Evolutionary conservation across 352 stramenopile genomes (phyloP).

Genomic region (Globisporangium iwayamae): DNA sequence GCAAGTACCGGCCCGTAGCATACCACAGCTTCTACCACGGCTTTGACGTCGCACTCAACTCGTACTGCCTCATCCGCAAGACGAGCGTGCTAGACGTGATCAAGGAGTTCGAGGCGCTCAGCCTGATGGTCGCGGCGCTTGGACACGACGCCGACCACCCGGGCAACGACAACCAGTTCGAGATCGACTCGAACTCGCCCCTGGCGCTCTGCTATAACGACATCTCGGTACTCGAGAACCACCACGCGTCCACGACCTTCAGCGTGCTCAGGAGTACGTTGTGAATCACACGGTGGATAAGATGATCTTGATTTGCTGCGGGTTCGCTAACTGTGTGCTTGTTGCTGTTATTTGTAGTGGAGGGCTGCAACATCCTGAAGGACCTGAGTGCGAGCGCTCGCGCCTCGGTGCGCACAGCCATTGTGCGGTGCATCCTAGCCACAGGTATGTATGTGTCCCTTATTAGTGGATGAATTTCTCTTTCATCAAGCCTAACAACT

Average conservation of each 20-base stretch:
- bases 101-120: constrained; percentile 72
- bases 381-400: constrained; percentile 45
- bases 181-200: constrained; percentile 71
- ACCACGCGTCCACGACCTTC: constrained; percentile 82
- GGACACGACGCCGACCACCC: constrained; percentile 87
- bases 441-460: constrained; percentile 22
- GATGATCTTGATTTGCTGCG: background rate
- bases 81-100: constrained; percentile 56
- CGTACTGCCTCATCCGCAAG: constrained; percentile 58
- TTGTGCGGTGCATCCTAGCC: constrained; percentile 75
- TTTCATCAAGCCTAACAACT: background rate
- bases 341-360: constrained; percentile 20
- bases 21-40: constrained; percentile 89
- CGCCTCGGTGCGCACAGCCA: constrained; percentile 43
- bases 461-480: background rate
- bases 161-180: constrained; percentile 88
- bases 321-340: background rate
- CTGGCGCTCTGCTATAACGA: constrained; percentile 90
- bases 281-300: background rate
- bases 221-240: constrained; percentile 86
- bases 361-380: constrained; percentile 56
- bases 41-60: constrained; percentile 70
- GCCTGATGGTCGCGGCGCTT: constrained; percentile 75
- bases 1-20: constrained; percentile 60
- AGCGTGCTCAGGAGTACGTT: constrained; percentile 48